Evolutionary conservation across 176 grass and related monocot genomes (phyloP), one percentile per base, ranked within the genome.

Genomic region (Melocanna baccifera): DNA sequence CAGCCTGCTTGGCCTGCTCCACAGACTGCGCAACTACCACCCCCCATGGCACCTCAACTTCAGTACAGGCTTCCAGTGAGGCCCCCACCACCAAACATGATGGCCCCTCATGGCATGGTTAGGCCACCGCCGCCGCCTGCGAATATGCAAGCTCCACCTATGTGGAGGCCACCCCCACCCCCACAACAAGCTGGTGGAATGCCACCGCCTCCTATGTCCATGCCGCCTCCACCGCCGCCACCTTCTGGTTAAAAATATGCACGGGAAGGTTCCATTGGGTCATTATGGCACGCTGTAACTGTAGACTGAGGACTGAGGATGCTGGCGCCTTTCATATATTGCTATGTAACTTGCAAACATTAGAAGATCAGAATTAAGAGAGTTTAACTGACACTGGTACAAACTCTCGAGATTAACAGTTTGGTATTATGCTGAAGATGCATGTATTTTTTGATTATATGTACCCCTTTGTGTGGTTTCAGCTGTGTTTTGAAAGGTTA

Each of bases 111-210:
- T 79, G 89, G 87, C 63, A 97, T 97, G 89, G 86, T 90, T 77
- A 91, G 94, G 79, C 91, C 86, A 0, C 86, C 88, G 1, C 89
- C 78, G 7, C 94, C 88, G 42, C 93, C 93, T 29, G 5, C 79
- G 3, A 56, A 53, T 71, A 76, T 89, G 67, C 71, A 83, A 19
- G 82, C 68, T 7, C 90, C 82, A 77, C 82, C 79, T 77, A 94
- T 94, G 90, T 94, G 93, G 93, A 89, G 88, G 69, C 93, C 82
- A 59, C 91, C 88, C 0, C 91, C 93, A 14, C 86, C 94, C 3
- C 91, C 84, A 11, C 83, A 90, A 84, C 90, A 92, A 82, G 48
- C 78, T 75, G 90, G 86, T 56, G 88, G 91, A 34, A 82, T 91
- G 82, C 88, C 83, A 20, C 91, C 57, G 6, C 86, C 77, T 69